Conservation (phyloP, 768 basidiomycete genomes). For the Kondoa malvinella region DNA sequence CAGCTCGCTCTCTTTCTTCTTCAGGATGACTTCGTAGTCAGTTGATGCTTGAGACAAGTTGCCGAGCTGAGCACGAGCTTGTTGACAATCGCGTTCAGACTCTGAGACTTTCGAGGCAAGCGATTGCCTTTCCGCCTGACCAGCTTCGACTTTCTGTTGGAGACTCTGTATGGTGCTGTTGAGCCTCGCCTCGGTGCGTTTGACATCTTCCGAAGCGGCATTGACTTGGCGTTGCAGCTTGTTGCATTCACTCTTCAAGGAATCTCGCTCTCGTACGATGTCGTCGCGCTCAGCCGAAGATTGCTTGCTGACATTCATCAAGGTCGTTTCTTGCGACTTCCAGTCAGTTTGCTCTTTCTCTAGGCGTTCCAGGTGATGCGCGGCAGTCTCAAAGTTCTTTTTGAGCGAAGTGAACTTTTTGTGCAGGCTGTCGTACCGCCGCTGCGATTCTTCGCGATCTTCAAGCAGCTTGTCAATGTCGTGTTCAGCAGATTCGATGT, state of each 20-base stretch:
- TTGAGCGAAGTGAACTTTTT: slow-evolving; percentile 29
- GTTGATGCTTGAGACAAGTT: slow-evolving; percentile 60
- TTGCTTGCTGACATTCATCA: slow-evolving; percentile 46
- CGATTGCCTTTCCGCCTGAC: slow-evolving; percentile 3
- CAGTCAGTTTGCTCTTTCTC: slow-evolving; percentile 51
- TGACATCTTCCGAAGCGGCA: background rate
- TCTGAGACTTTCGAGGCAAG: slow-evolving; percentile 20
- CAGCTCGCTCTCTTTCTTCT: slow-evolving; percentile 61
- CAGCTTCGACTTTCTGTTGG: slow-evolving; percentile 12
- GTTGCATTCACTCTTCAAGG: background rate
- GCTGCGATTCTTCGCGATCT: slow-evolving; percentile 42
- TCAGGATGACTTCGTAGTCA: slow-evolving; percentile 57
- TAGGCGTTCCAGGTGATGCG: slow-evolving; percentile 46
- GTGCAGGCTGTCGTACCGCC: slow-evolving; percentile 19
- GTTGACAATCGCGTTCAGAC: slow-evolving; percentile 52
- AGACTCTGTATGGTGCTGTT: slow-evolving; percentile 13
- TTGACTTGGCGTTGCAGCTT: slow-evolving; percentile 44
- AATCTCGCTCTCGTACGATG: slow-evolving; percentile 2
- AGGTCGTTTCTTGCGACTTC: slow-evolving; percentile 50
- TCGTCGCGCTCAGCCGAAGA: background rate
- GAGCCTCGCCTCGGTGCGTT: background rate
- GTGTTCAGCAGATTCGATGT: slow-evolving; percentile 43
- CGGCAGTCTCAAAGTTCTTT: slow-evolving; percentile 62
- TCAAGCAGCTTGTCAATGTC: slow-evolving; percentile 72
- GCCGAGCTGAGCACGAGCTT: slow-evolving; percentile 56